Evolutionary conservation across 2,329 filamentous ascomycete genomes (phyloP).

Genomic region (Penicillium sp.): DNA sequence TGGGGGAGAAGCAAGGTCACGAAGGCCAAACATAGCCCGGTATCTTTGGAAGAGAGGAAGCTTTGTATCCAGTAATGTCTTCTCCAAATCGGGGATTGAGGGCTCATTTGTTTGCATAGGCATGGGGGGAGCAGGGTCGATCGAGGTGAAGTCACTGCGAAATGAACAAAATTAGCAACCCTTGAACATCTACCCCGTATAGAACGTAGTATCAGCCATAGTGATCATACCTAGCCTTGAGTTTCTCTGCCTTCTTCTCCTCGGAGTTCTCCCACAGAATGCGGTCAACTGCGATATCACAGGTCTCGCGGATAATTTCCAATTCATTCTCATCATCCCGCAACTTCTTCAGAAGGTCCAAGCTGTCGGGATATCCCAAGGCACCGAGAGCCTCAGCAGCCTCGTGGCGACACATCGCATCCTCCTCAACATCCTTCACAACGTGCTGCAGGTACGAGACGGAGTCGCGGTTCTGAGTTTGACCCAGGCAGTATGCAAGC

Average conservation of each 20-base stretch:
- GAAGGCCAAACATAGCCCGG: conserved; percentile 95
- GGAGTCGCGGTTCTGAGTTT: conserved; percentile 76
- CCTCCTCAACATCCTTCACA: conserved; percentile 75
- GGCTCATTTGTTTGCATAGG: conserved; percentile 62
- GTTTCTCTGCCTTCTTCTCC: conserved; percentile 68
- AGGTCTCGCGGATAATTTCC: conserved; percentile 87
- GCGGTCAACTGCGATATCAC: conserved; percentile 91
- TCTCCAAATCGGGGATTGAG: conserved; percentile 73
- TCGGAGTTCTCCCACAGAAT: conserved; percentile 90
- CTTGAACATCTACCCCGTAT: background rate
- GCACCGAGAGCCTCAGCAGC: conserved; percentile 93
- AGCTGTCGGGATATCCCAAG: conserved; percentile 70
- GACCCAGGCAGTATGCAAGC: conserved; percentile 92
- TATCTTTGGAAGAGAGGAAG: conserved; percentile 88
- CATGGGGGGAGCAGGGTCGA: conserved; percentile 91
- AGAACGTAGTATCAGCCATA: background rate
- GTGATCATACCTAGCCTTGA: conserved; percentile 71
- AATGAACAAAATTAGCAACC: conserved; percentile 23
- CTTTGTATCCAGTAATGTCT: conserved; percentile 73
- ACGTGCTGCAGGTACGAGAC: conserved; percentile 71
- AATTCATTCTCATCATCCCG: conserved; percentile 75
- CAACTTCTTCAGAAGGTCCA: conserved; percentile 71
- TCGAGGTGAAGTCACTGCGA: conserved; percentile 84
- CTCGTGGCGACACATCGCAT: conserved; percentile 94
- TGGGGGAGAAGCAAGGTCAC: conserved; percentile 90